phyloP scores from a whole-genome alignment of 2,329 filamentous ascomycete species.

The Zymoseptoria tritici region DNA sequence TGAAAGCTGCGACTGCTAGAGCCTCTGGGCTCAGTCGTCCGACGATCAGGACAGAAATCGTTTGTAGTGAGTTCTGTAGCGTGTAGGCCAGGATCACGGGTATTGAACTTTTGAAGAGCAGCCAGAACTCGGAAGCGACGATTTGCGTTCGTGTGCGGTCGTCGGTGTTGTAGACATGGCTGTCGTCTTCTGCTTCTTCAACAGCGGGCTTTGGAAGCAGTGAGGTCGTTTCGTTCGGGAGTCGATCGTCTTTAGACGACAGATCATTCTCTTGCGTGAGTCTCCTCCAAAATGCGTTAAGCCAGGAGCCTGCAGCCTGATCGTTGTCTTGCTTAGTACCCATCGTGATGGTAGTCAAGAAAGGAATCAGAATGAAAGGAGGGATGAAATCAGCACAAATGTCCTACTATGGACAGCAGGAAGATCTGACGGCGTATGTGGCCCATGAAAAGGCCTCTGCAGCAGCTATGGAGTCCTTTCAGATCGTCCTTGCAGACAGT shows the following conservation, averaged over 20 bases:
- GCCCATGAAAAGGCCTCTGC: not conserved
- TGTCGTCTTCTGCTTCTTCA: slow-evolving; percentile 32
- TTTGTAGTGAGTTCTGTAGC: slow-evolving; percentile 79
- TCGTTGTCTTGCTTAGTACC: not conserved
- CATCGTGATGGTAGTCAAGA: not conserved
- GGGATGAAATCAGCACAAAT: not conserved
- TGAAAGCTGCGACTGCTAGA: slow-evolving; percentile 74
- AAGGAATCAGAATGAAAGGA: not conserved
- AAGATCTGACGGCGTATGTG: not conserved
- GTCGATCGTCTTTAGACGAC: not conserved
- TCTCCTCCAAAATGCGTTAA: not conserved
- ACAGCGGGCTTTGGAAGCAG: slow-evolving; percentile 38
- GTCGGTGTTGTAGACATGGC: slow-evolving; percentile 8
- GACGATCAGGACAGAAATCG: slow-evolving; percentile 71
- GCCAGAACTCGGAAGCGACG: slow-evolving; percentile 53
- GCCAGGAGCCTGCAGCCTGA: not conserved
- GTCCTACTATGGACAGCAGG: not conserved
- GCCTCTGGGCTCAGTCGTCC: slow-evolving; percentile 73
- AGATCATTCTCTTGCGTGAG: not conserved
- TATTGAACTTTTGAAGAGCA: slow-evolving; percentile 61
- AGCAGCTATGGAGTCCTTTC: not conserved
- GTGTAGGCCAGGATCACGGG: slow-evolving; percentile 80
- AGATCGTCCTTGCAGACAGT: not conserved
- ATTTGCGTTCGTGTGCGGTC: slow-evolving; percentile 30
- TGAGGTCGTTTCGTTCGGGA: slow-evolving; percentile 36